Base-by-base conservation (phyloP, 2,329 filamentous ascomycete species). In the Epichloe brachyelytri region DNA sequence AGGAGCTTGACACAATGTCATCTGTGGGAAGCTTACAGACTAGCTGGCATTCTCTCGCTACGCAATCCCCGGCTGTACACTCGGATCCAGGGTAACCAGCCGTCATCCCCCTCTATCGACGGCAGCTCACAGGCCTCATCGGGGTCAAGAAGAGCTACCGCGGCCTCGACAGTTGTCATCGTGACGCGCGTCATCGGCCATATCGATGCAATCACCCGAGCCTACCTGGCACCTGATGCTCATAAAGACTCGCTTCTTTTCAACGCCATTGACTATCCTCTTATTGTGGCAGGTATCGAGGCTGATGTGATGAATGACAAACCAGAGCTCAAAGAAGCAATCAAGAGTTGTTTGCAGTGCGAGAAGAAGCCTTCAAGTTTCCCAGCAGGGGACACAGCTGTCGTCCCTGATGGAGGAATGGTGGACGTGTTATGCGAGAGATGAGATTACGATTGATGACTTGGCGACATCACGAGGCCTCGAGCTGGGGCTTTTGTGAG, bases 251-350 rank as follows among this genome's bases (percentile, higher is more conserved):
- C 48, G 14, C 47, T 49, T 12, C n/a, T 49, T 19, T 49, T 49
- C 40, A 49, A 49, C 20, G 39, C 48, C 15, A 49, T 49, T 34
- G 48, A 49, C 39, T 49, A 49, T 38, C 48, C 48, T 15, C 40
- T 49, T 11, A 44, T 49, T 5, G 30, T 44, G 33, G 48, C 48
- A 3, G 48, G 48, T 15, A 44, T 49, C 14, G 39, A 49, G 15
- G 30, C 40, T 12, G 48, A 44, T 11, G 40, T 49, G 7, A 49
- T 49, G 48, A 44, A 44, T 12, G 38, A 4, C 2, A 43, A 17
- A 4, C 38, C 48, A 3, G 48, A 44, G 48, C 48, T 49, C 19
- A 49, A 38, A 14, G 48, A 14, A 2, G 40, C 48, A 30, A 44
- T 49, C 19, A 49, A 49, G 48, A 37, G 43, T 5, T 49, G 48